Base-by-base conservation (phyloP, 345 rosid genomes). In the Camelina hispida region DNA sequence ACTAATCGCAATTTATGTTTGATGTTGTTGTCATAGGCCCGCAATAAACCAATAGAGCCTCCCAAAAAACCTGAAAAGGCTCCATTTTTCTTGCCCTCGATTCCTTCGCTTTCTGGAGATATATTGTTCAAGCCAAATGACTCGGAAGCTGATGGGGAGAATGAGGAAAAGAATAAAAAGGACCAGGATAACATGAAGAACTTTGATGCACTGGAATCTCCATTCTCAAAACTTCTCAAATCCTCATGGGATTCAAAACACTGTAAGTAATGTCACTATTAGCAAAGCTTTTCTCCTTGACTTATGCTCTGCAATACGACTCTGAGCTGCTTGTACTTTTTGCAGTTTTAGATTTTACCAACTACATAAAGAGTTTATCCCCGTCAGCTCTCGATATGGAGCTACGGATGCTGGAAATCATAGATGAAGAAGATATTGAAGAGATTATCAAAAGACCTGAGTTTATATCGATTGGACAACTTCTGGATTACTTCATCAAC, bases 31-130 rank as follows among this genome's bases (percentile, higher is more conserved):
- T 59, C 38, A 53, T 79, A 93, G 97, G 83, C 73, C 14, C 88
- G 97, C 69, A 93, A 93, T 79, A 91, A 93, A 83, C 98, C 98
- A 66, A 81, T 88, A 14, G 95, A 95, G 84, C 93, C 98, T 62
- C 99, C 94, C 3, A 92, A 89, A 72, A 89, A 90, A 80, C 97
- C 96, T 44, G 94, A 85, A 67, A 90, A 82, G 78, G 93, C 94
- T 81, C 97, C 97, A 52, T 95, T 95, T 82, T 95, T 90, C 85
- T 75, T 95, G 85, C 98, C 99, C 56, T 85, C 93, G 11, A 56
- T 86, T 74, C 93, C 94, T 53, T 95, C 91, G 16, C 89, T 92
- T 44, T 92, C 96, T 57, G 98, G 99, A 69, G 93, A 92, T 78
- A 85, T 95, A 72, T 58, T 85, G 43, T 95, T 95, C 69, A 87